phyloP scores from a whole-genome alignment of 2,329 filamentous ascomycete species.

The Juglanconis juglandina region DNA sequence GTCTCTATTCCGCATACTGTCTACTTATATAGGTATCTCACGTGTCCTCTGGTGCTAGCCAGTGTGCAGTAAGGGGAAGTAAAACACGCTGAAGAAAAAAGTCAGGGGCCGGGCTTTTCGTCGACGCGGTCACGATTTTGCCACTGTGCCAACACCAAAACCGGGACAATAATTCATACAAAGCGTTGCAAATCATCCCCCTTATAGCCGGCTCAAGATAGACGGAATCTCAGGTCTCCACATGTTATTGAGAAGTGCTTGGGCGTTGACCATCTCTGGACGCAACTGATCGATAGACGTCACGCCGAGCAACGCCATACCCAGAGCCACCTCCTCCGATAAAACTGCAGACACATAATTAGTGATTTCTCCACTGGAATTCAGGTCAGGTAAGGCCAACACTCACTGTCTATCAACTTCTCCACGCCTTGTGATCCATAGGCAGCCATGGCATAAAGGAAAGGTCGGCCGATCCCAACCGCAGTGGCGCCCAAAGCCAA shows the following conservation, averaged over 20 bases:
- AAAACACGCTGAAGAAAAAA: too few relatives aligned
- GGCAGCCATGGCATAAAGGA: slow-evolving; percentile 35
- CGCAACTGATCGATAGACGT: slow-evolving; percentile 43
- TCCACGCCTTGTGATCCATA: slow-evolving; percentile 16
- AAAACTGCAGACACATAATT: slow-evolving; percentile 15
- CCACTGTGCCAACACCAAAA: too few relatives aligned
- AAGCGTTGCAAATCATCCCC: neutral
- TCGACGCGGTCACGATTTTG: too few relatives aligned
- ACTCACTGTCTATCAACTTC: slow-evolving; percentile 16
- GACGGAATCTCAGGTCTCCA: slow-evolving; percentile 30
- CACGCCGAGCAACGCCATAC: slow-evolving; percentile 49
- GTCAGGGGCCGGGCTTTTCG: too few relatives aligned
- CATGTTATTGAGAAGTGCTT: slow-evolving; percentile 28
- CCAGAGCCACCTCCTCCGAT: slow-evolving; percentile 30
- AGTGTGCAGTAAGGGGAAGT: too few relatives aligned
- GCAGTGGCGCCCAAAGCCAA: slow-evolving; percentile 51
- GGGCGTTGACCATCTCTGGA: slow-evolving; percentile 48
- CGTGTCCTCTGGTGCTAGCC: too few relatives aligned
- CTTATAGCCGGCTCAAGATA: slow-evolving; percentile 19
- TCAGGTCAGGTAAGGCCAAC: neutral
- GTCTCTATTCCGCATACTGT: too few relatives aligned
- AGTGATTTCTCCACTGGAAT: neutral
- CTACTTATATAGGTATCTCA: too few relatives aligned
- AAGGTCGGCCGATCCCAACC: slow-evolving; percentile 42
- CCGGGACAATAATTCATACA: neutral